phyloP scores from a whole-genome alignment of 345 rosid genomes.

The Brassica rapa region DNA sequence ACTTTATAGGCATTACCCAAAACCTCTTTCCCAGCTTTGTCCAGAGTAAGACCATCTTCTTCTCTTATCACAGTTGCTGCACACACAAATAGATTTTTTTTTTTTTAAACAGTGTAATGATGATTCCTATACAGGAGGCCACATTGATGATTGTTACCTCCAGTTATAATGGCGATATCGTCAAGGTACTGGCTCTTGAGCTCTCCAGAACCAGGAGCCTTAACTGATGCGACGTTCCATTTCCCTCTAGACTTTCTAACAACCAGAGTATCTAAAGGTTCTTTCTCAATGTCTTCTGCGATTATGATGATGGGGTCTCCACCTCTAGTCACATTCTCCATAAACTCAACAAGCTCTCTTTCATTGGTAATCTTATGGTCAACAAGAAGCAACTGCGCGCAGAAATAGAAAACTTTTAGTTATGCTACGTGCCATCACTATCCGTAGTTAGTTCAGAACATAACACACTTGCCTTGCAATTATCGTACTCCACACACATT shows the following conservation, averaged over 20 bases:
- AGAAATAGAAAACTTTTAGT: background rate
- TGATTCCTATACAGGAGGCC: background rate
- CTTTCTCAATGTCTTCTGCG: background rate
- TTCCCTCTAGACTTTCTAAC: background rate
- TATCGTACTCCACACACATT: background rate
- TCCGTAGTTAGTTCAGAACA: background rate
- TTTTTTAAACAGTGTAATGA: background rate
- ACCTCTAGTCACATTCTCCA: background rate
- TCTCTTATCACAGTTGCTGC: slow-evolving; percentile 81
- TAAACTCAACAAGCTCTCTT: background rate
- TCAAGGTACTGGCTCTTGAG: background rate
- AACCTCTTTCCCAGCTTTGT: slow-evolving; percentile 88
- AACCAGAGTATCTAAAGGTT: background rate
- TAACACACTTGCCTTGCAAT: background rate
- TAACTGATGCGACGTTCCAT: background rate
- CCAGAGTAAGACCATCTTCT: slow-evolving; percentile 89
- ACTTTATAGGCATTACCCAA: slow-evolving; percentile 84
- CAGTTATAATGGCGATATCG: background rate
- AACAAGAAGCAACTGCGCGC: background rate
- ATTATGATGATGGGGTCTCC: background rate
- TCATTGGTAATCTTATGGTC: background rate
- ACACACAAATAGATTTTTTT: background rate
- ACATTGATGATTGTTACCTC: background rate
- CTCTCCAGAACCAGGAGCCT: background rate
- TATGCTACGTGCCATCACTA: background rate